Base-by-base conservation (phyloP, 495 filamentous ascomycete genomes). In the Aspergillus indologenus region DNA sequence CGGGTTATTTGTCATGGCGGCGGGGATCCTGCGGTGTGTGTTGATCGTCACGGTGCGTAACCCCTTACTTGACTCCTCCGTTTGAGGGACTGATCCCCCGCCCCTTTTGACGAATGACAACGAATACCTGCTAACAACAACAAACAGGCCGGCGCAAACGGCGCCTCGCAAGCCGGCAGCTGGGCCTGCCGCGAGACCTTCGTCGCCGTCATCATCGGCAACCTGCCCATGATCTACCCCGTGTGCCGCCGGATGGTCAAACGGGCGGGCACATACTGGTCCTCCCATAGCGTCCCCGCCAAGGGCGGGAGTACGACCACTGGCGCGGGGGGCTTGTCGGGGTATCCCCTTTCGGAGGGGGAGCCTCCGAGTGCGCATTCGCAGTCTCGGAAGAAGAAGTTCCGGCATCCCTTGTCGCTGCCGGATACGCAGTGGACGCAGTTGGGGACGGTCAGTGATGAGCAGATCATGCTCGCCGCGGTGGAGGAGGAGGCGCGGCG, bases 101-200 rank as follows among this genome's bases (percentile, higher is more conserved):
- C 19, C 17, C 20, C 45, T 34, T 29, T 54, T 20, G n/a, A n/a
- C n/a, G n/a, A n/a, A n/a, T n/a, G 9, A 29, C 9, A 24, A 46
- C 31, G 23, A 45, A 23, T n/a, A 53, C 14, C 19, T 17, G 17
- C 2, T 15, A 26, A 43, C 14, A 55, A 45, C 34, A 45, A 14
- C 15, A 3, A 54, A 42, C 1, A 79, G 76, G 71, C 74, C 45
- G 75, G 75, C 23, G 74, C 74, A 21, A 76, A 82, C 63, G 73
- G 73, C 54, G 79, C 80, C 52, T 65, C 75, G 40, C 76, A 84
- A 74, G 81, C 81, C 8, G 82, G 83, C 43, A 78, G 75, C 71
- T 87, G 84, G 84, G 82, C 84, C 51, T 79, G 81, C 59, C 83
- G 84, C 50, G 84, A 86, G 61, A 84, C 83, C 40, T 86, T 87